Conservation (phyloP, 345 rosid species). For the Dimocarpus longan region DNA sequence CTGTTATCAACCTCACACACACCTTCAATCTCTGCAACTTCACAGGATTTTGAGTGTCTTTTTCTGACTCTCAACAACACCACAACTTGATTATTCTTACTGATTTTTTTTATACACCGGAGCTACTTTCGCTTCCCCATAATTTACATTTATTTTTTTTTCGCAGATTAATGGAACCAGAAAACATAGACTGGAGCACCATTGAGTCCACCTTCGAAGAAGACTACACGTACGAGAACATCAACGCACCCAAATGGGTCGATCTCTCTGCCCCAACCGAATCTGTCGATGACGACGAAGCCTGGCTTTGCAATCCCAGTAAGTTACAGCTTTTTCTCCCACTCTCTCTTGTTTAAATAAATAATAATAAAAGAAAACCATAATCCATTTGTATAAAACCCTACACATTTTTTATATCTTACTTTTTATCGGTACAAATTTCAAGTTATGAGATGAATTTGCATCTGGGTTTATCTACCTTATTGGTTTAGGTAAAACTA, state of each 20-base stretch:
- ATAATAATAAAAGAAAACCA: too few species aligned
- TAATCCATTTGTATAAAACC: too few species aligned
- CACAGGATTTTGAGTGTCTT: background rate
- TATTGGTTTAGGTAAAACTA: too few species aligned
- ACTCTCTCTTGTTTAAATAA: background rate
- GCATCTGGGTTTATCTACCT: too few species aligned
- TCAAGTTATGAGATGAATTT: too few species aligned
- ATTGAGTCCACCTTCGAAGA: slow-evolving; percentile 27
- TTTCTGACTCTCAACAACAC: background rate
- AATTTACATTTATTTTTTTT: background rate
- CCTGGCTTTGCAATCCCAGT: slow-evolving; percentile 38
- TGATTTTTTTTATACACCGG: background rate
- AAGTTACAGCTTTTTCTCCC: background rate
- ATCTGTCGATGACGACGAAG: slow-evolving; percentile 7
- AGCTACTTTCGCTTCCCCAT: background rate
- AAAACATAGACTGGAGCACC: slow-evolving; percentile 31
- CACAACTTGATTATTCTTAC: background rate
- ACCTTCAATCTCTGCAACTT: background rate
- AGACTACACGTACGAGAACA: slow-evolving; percentile 30
- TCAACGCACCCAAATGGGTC: slow-evolving; percentile 37
- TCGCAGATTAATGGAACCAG: slow-evolving; percentile 14
- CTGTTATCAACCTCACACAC: background rate
- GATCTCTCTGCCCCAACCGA: slow-evolving; percentile 24
- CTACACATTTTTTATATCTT: too few species aligned
- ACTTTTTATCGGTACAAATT: too few species aligned